These are phyloP conservation scores for Limonomyces culmigenus DNA, from an alignment of 1,284 basidiomycete genomes.

Conservation along the genomic window DNA sequence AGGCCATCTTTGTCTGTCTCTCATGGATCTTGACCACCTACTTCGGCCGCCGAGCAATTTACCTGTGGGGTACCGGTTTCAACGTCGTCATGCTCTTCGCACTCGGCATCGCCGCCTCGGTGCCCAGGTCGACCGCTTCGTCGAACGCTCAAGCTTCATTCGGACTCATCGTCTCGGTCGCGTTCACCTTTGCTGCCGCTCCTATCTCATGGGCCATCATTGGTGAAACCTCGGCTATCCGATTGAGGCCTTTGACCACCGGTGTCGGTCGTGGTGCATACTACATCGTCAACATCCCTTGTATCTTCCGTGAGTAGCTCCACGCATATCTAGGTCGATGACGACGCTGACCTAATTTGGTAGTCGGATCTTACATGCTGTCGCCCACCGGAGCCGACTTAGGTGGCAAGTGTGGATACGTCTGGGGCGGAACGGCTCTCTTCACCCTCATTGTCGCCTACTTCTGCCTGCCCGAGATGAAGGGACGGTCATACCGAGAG, in stretches of 20 bases:
- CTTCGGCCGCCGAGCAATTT: constrained; percentile 12
- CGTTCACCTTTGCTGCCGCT: constrained; percentile 18
- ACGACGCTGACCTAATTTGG: too few relatives aligned
- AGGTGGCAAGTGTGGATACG: constrained; percentile 18
- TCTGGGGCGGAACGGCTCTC: constrained; percentile 16
- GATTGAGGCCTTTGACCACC: constrained; percentile 22
- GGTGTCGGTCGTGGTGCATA: constrained; percentile 31
- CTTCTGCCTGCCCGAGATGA: background rate
- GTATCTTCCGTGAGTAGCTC: too few relatives aligned
- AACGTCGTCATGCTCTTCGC: constrained; percentile 22
- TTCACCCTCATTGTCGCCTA: constrained; percentile 13
- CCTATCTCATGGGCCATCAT: constrained; percentile 21
- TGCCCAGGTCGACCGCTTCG: constrained; percentile 6
- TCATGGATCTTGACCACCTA: too few relatives aligned
- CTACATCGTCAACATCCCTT: constrained; percentile 22
- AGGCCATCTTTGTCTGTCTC: too few relatives aligned
- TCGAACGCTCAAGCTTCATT: constrained; percentile 15
- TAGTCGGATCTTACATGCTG: constrained; percentile 23
- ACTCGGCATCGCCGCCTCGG: constrained; percentile 25
- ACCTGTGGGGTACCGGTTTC: constrained; percentile 22
- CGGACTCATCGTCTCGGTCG: constrained; percentile 17
- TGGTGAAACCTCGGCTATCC: constrained; percentile 19
- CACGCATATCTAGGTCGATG: too few relatives aligned
- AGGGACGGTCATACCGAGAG: background rate
- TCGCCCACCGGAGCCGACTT: constrained; percentile 20